phyloP scores from a whole-genome alignment of 2,329 filamentous ascomycete genomes.

The Venturia asperata region DNA sequence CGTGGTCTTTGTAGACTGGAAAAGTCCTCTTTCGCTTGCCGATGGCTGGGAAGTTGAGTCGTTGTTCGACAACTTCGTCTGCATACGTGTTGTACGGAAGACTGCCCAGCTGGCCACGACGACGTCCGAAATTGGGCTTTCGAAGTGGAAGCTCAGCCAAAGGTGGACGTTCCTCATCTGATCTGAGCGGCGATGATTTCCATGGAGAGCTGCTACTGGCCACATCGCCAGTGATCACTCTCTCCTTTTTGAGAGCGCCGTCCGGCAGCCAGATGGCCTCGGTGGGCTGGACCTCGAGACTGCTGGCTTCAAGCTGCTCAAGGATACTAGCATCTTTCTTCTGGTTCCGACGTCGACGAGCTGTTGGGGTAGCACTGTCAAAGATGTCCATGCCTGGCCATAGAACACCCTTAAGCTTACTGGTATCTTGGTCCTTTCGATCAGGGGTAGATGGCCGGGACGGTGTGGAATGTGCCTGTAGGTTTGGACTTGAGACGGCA shows the following conservation, averaged over 20 bases:
- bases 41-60: not conserved
- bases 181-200: not conserved
- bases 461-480: not conserved
- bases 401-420: constrained; percentile 61
- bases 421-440: constrained; percentile 21
- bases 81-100: not conserved
- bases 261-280: not conserved
- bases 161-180: constrained; percentile 4
- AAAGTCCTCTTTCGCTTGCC: not conserved
- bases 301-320: not conserved
- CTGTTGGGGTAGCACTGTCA: constrained; percentile 66
- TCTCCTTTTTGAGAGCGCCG: constrained; percentile 8
- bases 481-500: not conserved
- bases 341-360: constrained; percentile 69
- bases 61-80: not conserved
- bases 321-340: constrained; percentile 45
- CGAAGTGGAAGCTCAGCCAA: not conserved
- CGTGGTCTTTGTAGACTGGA: constrained; percentile 10
- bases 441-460: constrained; percentile 5
- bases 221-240: constrained; percentile 1
- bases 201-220: constrained; percentile 1
- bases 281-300: not conserved
- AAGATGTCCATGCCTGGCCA: constrained; percentile 78
- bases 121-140: constrained; percentile 14
- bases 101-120: constrained; percentile 7